Base-by-base conservation (phyloP, 345 rosid genomes). In the Hypericum perforatum region DNA sequence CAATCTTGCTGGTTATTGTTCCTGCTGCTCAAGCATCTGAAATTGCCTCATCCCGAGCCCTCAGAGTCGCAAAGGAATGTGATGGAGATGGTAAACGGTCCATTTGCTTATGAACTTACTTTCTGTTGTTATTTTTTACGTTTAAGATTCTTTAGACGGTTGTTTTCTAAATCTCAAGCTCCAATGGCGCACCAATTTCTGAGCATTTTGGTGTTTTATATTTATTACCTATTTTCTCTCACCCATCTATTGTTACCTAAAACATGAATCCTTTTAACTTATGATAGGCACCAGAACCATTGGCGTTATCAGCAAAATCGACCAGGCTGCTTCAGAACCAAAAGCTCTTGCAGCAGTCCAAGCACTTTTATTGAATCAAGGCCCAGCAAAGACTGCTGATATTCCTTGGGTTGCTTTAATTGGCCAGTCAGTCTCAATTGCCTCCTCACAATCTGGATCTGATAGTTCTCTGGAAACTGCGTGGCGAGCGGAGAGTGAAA, bases 331-430 rank as follows among this genome's bases (percentile, higher is more conserved):
- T 61, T 71, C 84, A 54, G 90, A 89, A 41, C 50, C 89, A 4
- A 89, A 94, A 82, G 94, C 97, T 60, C 82, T 94, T 52, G 81
- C 94, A 55, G 99, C 99, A 6, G 97, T 94, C 77, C 95, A 79
- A 72, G 95, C 97, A 59, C 95, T 89, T 37, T 73, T 94, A 42
- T 70, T 75, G 63, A 89, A 94, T 63, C 87, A 84, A 72, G 99
- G 99, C 63, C 99, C 95, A 11, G 71, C 95, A 43, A 94, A 82
- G 72, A 86, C 99, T 61, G 70, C 85, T 39, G 97, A 82, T 67
- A 94, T 94, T 51, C 95, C 84, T 5, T 94, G 99, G 99, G 86
- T 94, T 73, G 99, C 95, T 61, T 59, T 89, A 71, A 94, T 94
- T 64, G 99, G 99, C 60, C 99, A 94, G 51, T 78, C 99, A 53